A percentile compares a stretch with the other conserved stretches of the same genome.
These are phyloP conservation scores for Trametes elegans DNA, from an alignment of 768 basidiomycete species.

Conservation along the genomic window DNA sequence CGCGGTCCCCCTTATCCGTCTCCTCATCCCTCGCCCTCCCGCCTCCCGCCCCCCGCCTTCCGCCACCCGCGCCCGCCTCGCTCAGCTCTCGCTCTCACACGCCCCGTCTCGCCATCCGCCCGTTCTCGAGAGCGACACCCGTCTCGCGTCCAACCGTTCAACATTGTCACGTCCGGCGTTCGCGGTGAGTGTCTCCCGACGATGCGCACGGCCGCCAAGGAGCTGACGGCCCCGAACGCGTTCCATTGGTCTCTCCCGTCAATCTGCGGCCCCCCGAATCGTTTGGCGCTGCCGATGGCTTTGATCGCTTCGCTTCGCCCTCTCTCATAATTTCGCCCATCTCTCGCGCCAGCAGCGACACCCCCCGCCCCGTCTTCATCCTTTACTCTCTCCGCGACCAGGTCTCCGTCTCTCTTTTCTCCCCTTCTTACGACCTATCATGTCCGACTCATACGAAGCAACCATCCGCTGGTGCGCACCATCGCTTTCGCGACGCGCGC, in stretches of 20 bases:
- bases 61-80: background rate
- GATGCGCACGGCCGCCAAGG: background rate
- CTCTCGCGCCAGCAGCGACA: constrained; percentile 10
- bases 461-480: constrained; percentile 22
- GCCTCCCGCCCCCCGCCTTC: too few species aligned
- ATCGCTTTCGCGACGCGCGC: background rate
- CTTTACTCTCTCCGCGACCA: background rate
- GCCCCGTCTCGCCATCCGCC: too few species aligned
- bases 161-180: too few species aligned
- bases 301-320: constrained; percentile 6
- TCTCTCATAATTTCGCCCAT: background rate
- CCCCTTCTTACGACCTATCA: constrained; percentile 21
- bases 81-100: constrained; percentile 13
- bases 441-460: constrained; percentile 27
- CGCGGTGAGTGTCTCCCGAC: constrained; percentile 2
- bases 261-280: background rate
- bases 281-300: constrained; percentile 5
- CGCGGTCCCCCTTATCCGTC: background rate
- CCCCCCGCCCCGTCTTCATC: constrained; percentile 5
- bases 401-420: constrained; percentile 9
- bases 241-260: background rate
- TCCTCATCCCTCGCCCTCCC: constrained; percentile 11
- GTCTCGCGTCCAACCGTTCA: too few species aligned
- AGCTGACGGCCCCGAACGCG: background rate
- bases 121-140: too few species aligned